phyloP scores from a whole-genome alignment of 2,329 filamentous ascomycete genomes.

The Exserohilum rostratum region DNA sequence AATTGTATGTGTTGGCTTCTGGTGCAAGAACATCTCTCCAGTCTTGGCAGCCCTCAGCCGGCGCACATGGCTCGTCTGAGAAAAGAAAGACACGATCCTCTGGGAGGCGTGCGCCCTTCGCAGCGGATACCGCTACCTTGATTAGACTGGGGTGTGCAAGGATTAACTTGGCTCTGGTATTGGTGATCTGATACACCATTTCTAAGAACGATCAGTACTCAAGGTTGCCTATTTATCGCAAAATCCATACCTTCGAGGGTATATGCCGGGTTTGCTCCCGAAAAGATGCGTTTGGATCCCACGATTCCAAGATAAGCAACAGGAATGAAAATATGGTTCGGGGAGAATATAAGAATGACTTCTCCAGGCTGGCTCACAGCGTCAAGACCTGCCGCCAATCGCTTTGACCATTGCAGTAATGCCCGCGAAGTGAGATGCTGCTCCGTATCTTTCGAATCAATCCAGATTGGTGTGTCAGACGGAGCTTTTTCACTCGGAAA shows the following conservation, averaged over 20 bases:
- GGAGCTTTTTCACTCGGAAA: constrained; percentile 37
- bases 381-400: constrained; percentile 56
- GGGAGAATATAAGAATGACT: constrained; percentile 59
- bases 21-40: constrained; percentile 41
- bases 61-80: constrained; percentile 35
- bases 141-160: constrained; percentile 40
- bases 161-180: constrained; percentile 42
- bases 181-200: constrained; percentile 43
- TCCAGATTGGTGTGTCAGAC: constrained; percentile 57
- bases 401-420: constrained; percentile 57
- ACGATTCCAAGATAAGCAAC: constrained; percentile 59
- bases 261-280: constrained; percentile 61
- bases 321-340: constrained; percentile 61
- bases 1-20: constrained; percentile 37
- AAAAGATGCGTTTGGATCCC: constrained; percentile 59
- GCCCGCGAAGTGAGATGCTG: constrained; percentile 54
- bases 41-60: constrained; percentile 35
- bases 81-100: constrained; percentile 42
- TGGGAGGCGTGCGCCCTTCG: constrained; percentile 36
- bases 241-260: constrained; percentile 53
- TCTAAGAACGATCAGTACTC: constrained; percentile 28
- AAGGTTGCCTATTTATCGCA: not conserved
- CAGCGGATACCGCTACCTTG: constrained; percentile 37
- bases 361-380: constrained; percentile 56
- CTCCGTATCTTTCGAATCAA: constrained; percentile 54